These are phyloP conservation scores for Protostelium mycophagum DNA, from an alignment of 78 protist genomes.

Conservation along the genomic window DNA sequence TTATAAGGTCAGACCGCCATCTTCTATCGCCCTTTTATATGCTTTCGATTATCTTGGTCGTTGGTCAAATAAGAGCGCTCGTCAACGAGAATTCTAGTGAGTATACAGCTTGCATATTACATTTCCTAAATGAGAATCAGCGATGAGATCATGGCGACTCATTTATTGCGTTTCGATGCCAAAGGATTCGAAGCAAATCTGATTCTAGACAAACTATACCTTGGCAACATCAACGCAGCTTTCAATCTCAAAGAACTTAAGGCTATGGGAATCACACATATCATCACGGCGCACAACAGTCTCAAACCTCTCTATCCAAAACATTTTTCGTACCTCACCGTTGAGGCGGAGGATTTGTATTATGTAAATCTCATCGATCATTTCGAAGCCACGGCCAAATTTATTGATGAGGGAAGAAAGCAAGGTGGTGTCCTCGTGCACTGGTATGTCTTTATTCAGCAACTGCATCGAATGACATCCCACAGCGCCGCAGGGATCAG, in stretches of 20 bases:
- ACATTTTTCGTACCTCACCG: slow-evolving; percentile 36
- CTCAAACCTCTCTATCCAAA: slow-evolving; percentile 40
- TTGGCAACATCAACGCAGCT: slow-evolving; percentile 54
- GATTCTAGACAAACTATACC: slow-evolving; percentile 37
- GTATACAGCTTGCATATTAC: not conserved
- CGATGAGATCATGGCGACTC: not conserved
- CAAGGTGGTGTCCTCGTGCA: slow-evolving; percentile 56
- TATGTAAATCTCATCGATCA: slow-evolving; percentile 38
- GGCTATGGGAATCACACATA: slow-evolving; percentile 41
- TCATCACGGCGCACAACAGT: slow-evolving; percentile 35
- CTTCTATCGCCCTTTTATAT: not conserved
- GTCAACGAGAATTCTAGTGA: not conserved
- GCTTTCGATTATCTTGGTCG: not conserved
- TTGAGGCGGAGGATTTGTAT: slow-evolving; percentile 55
- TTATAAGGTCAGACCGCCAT: not conserved
- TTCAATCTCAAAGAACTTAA: slow-evolving; percentile 32
- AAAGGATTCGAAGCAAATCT: not conserved
- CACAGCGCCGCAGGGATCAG: slow-evolving; percentile 44
- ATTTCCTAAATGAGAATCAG: not conserved
- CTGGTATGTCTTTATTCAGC: slow-evolving; percentile 20
- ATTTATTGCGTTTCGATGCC: not conserved
- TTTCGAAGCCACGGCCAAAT: slow-evolving; percentile 43
- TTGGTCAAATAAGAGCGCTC: not conserved
- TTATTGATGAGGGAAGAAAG: slow-evolving; percentile 51
- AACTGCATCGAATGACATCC: no score